Evolutionary conservation across 2,329 filamentous ascomycete species (phyloP).

Genomic region (Cladosporium oxysporum): DNA sequence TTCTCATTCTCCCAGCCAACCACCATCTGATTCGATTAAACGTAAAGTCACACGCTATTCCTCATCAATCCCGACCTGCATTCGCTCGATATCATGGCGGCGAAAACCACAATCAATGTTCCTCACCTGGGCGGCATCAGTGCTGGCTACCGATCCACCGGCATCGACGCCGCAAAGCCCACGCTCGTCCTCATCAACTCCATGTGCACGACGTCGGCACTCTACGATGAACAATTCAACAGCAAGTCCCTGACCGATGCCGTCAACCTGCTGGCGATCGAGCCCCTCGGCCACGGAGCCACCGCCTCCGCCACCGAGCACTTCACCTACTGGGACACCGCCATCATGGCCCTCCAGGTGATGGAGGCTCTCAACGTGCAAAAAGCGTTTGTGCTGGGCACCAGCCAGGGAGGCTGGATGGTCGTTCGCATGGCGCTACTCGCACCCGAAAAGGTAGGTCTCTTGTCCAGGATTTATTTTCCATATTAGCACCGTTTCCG

Average conservation of each 20-base stretch:
- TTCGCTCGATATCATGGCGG: conserved; percentile 11
- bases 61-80: neutral
- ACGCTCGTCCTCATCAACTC: conserved; percentile 53
- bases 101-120: conserved; percentile 43
- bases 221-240: conserved; percentile 33
- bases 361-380: conserved; percentile 42
- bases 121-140: conserved; percentile 52
- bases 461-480: neutral
- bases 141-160: conserved; percentile 47
- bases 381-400: conserved; percentile 50
- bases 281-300: conserved; percentile 54
- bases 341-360: conserved; percentile 45
- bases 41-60: neutral
- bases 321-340: conserved; percentile 57
- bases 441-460: conserved; percentile 43
- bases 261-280: conserved; percentile 53
- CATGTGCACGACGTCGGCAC: conserved; percentile 49
- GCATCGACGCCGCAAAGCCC: conserved; percentile 43
- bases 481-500: neutral
- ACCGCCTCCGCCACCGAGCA: conserved; percentile 46
- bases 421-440: conserved; percentile 53
- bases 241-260: conserved; percentile 29
- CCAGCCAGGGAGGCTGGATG: conserved; percentile 56
- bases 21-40: neutral
- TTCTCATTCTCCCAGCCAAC: neutral